Evolutionary conservation across 2,329 filamentous ascomycete species (phyloP), one percentile per base, ranked within the genome.

Genomic region (Colletotrichum sp.): DNA sequence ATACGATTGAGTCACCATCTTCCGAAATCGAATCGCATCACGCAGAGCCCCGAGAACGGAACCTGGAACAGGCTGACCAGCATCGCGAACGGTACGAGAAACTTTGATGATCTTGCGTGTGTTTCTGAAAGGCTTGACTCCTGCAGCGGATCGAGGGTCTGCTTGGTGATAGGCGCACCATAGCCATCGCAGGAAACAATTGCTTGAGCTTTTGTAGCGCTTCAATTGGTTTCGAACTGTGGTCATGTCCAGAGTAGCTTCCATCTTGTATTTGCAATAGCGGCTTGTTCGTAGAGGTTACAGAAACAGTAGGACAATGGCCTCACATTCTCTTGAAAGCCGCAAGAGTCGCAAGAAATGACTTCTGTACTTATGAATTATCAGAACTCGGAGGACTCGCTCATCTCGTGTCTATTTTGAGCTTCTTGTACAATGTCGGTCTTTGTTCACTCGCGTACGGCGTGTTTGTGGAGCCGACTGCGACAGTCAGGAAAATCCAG

Each of bases 31-130:
- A 12, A 48, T 48, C 0, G 39, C 39, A 18, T 48, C 39, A 18
- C 39, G 39, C 1, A 48, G 18, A 48, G 39, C 39, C 39, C 39
- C 39, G 4, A 48, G 39, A 6, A 48, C 39, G 39, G 39, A 48
- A 1, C 39, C 18, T 1, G 39, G 39, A 1, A 48, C 39, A 0
- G 39, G 18, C 1, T 0, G 39, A 48, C 39, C 18, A 0, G 39
- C 39, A 0, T 48, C 0, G 18, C 0, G 0, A 3, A 48, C 39
- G 18, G 9, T n/a, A n/a, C 1, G 39, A 1, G 39, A 48, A 4
- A 48, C 39, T n/a, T 48, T 1, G 39, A 48, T 48, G 0, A 48
- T 48, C 9, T n/a, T 48, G 0, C 39, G 0, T 0, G 9, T 48
- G 18, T 0, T 48, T 48, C 0, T 0, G 39, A 48, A 48, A 48